Percentiles rank a stretch among this genome's conserved stretches.
Conservation (phyloP, 2,329 filamentous ascomycete genomes). For the Epicoccum sorghinum region DNA sequence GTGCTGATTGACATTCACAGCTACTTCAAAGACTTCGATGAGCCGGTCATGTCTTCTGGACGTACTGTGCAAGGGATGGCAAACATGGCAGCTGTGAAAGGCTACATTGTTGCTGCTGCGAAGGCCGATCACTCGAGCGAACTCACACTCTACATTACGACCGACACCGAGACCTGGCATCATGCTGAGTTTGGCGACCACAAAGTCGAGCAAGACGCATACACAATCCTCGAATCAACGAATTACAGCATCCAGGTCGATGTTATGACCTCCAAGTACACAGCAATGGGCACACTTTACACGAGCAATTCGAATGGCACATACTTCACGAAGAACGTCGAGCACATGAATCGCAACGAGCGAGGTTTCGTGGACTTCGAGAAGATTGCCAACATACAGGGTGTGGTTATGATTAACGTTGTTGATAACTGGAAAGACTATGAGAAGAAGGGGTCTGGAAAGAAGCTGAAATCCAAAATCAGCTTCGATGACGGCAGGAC, state of each 20-base stretch:
- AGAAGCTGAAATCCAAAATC: conserved; percentile 79
- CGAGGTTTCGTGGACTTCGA: conserved; percentile 90
- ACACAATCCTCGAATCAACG: conserved; percentile 93
- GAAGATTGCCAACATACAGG: conserved; percentile 88
- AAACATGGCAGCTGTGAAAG: conserved; percentile 83
- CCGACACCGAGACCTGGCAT: conserved; percentile 86
- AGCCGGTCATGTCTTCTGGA: conserved; percentile 77
- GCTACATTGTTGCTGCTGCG: conserved; percentile 83
- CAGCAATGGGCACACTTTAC: conserved; percentile 84
- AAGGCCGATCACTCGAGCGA: conserved; percentile 82
- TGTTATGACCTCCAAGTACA: conserved; percentile 73
- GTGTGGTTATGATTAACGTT: conserved; percentile 86
- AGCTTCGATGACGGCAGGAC: conserved; percentile 95
- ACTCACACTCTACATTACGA: conserved; percentile 87
- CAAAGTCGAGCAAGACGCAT: conserved; percentile 81
- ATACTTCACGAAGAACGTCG: conserved; percentile 89
- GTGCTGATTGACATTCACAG: conserved; percentile 28
- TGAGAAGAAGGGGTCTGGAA: conserved; percentile 57
- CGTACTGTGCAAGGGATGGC: conserved; percentile 79
- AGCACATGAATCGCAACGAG: conserved; percentile 85
- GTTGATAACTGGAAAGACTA: conserved; percentile 87
- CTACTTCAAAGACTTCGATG: conserved; percentile 73
- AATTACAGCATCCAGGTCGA: conserved; percentile 98
- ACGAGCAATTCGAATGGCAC: conserved; percentile 98
- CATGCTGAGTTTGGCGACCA: conserved; percentile 88